Evolutionary conservation across 495 filamentous ascomycete genomes (phyloP), one percentile per base, ranked within the genome.

Genomic region (Parmelia sp.): DNA sequence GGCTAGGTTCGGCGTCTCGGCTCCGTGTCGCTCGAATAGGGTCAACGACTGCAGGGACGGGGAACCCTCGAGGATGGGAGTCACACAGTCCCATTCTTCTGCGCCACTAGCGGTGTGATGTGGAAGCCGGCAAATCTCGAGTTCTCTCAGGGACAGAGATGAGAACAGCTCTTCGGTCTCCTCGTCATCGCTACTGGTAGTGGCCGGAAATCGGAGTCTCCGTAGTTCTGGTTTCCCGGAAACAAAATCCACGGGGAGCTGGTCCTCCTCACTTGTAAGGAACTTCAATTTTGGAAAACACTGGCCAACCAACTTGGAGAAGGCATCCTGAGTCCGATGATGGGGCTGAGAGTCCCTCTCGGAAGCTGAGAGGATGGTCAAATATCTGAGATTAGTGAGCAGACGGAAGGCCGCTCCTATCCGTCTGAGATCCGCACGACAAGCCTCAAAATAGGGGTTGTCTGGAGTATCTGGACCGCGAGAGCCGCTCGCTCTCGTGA

Each of bases 381-480:
- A 45, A 31, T 60, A 56, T n/a, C 55, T 61, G 49, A 71, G 65
- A 21, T 66, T 67, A 3, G 59, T 36, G 15, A 71, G 56, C 17
- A 60, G 44, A 23, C 45, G 39, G 47, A 71, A 66, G 15, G 63
- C 65, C 17, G 33, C 53, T 39, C 47, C 57, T 31, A 71, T 31
- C 33, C 58, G 58, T 55, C 65, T 47, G 31, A 70, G 31, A 44
- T 71, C 70, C 36, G 47, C 27, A 51, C 63, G 61, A 40, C 68
- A 71, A 23, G 70, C 70, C 58, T 71, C 65, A 25, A 66, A 60
- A 49, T 69, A 71, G 19, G 68, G 70, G 39, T 68, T 66, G 35
- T 62, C 69, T n/a, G 39, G 35, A 23, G 58, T 62, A 36, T 65
- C 61, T 37, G 57, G 42, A 9, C 37, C 64, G 40, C 57, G 35